Evolutionary conservation across 202 grass and related monocot species (phyloP), one percentile per base, ranked within the genome.

Genomic region (Zizania palustris): DNA sequence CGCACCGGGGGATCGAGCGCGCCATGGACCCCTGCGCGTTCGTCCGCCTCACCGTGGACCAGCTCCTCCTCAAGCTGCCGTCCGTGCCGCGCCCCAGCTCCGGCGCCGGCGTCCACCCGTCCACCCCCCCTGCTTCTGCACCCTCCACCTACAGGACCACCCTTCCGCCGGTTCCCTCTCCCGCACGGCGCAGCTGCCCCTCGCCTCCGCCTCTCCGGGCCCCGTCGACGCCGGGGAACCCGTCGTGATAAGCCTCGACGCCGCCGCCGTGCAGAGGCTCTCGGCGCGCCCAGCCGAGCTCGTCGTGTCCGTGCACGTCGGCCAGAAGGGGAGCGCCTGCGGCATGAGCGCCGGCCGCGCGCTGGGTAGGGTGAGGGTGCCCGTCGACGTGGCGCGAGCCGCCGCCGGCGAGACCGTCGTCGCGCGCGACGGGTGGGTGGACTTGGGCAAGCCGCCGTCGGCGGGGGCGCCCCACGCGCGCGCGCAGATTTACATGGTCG

Each of bases 21-120:
- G 41, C 54, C 34, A 98, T 98, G 95, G 91, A 98, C 82, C 95
- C 95, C n/a, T 94, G 95, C 85, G 74, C 89, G n/a, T 98, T 98
- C 72, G 89, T 94, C 60, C 89, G 83, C 45, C 87, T 98, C 34
- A 92, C 85, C 34, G 85, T 98, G 42, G 95, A 95, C 51, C 86
- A 90, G 53, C 87, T 98, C 66, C 88, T 87, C 10, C 71, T 98
- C 18, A 98, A 95, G 77, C 81, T 98, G 3, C 95, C 95, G 13
- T 37, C 87, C 18, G 74, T 89, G 76, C 75, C 87, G 44, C 83
- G 81, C 73, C 73, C 80, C 6, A 83, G 48, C 60, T 82, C 85
- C 49, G 74, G 67, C 46, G 75, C 83, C 11, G 91, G 91, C 38
- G 86, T 98, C 49, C 87, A 98, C 77, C 91, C 95, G 0, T 85